Percentiles rank a stretch among this genome's conserved stretches.
These are phyloP conservation scores for Corynespora cassiicola DNA, from an alignment of 2,329 filamentous ascomycete genomes.

Conservation along the genomic window DNA sequence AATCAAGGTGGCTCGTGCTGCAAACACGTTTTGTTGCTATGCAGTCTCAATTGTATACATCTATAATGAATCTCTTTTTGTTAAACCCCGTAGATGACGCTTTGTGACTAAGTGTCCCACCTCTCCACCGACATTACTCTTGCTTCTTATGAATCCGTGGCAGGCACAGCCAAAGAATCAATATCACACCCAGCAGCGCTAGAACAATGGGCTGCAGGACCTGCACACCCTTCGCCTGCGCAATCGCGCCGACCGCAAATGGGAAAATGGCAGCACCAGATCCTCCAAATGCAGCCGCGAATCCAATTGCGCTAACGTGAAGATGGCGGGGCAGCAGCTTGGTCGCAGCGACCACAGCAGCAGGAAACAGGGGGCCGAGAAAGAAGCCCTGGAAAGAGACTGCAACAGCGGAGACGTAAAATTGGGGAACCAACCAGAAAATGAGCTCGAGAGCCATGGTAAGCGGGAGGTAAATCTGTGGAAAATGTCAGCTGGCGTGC, in stretches of 20 bases:
- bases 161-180: constrained; percentile 59
- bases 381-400: constrained; percentile 79
- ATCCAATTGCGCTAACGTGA: constrained; percentile 82
- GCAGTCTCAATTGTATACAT: too few species aligned
- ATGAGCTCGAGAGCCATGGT: constrained; percentile 71
- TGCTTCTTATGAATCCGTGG: constrained; percentile 54
- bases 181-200: constrained; percentile 58
- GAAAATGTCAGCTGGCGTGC: constrained; percentile 1
- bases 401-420: constrained; percentile 75
- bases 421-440: constrained; percentile 82
- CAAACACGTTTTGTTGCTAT: too few species aligned
- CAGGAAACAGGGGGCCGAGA: constrained; percentile 79
- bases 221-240: constrained; percentile 65
- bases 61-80: too few species aligned
- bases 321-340: constrained; percentile 75
- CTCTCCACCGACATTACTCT: constrained; percentile 23
- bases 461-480: constrained; percentile 66
- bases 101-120: too few species aligned
- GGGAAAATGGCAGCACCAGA: constrained; percentile 72
- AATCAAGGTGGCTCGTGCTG: too few species aligned
- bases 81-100: too few species aligned
- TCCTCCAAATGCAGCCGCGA: constrained; percentile 79
- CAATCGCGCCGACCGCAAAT: constrained; percentile 72
- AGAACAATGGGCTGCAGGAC: constrained; percentile 67
- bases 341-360: constrained; percentile 74